Base-by-base conservation (phyloP, 176 grass and related monocot species). In the Hsuehochloa calcarea region DNA sequence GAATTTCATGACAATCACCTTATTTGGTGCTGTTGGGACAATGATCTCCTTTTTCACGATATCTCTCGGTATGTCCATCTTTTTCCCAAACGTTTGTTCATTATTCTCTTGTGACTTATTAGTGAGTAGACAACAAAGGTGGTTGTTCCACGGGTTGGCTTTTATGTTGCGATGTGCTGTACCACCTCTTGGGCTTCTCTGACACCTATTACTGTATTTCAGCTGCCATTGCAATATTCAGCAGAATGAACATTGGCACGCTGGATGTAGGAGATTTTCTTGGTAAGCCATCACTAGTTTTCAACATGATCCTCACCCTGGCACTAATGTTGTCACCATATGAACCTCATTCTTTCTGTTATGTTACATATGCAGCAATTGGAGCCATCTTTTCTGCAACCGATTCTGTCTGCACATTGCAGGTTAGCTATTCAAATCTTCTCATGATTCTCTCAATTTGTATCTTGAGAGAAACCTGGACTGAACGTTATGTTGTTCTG, bases 321-420 rank as follows among this genome's bases (percentile, higher is more conserved):
- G n/a, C 16, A 49, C 27, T 79, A 78, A 71, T 54, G 3, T n/a
- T 72, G 68, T 72, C 44, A 67, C 40, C 45, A 80, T 66, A 50
- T 39, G 29, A 75, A 26, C 56, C 43, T 93, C 70, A 85, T 76
- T 16, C 58, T 85, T 76, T 80, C 16, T 88, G 26, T 26, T 45
- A 6, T 65, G 37, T 40, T 82, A 17, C 68, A 51, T 83, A 45
- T 92, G 29, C 92, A 99, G 97, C 97, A 52, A 95, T 99, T 74
- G 97, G 97, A 87, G 97, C 97, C 41, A 99, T 99, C 86, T 99
- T 99, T 91, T 99, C 97, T 38, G 97, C 97, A 61, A 99, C 97
- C 80, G 97, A 99, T 80, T 99, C 97, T 85, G 97, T 99, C 46
- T 99, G 97, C 82, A 99, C 97, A 7, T 79, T 99, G 67, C 97